Conservation (phyloP, 2,329 filamentous ascomycete species). For the Colletotrichum caudatum region DNA sequence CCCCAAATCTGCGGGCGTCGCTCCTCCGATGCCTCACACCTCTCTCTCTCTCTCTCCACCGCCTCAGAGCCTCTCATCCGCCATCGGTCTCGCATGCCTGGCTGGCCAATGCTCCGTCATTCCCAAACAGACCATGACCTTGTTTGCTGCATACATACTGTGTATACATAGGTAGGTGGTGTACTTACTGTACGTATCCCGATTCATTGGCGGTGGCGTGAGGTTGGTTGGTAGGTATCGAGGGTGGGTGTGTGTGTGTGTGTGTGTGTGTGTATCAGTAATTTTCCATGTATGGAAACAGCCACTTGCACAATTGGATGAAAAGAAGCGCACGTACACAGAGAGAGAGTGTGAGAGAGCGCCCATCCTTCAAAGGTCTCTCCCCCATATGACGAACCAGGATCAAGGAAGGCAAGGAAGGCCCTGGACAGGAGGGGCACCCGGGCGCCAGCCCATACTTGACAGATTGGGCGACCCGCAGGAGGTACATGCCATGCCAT, state of each 20-base stretch:
- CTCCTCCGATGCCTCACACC: conserved; percentile 20
- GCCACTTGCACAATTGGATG: conserved; percentile 23
- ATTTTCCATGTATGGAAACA: conserved; percentile 3
- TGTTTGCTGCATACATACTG: conserved; percentile 26
- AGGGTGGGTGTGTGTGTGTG: not conserved
- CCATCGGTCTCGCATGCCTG: conserved; percentile 31
- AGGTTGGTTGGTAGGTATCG: conserved; percentile 15
- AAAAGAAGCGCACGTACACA: not conserved
- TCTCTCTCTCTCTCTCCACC: not conserved
- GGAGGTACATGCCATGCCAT: conserved; percentile 36
- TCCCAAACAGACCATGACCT: conserved; percentile 39
- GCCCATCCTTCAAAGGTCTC: conserved; percentile 8
- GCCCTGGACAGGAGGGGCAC: conserved; percentile 31
- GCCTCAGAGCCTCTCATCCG: conserved; percentile 20
- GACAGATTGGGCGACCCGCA: conserved; percentile 41
- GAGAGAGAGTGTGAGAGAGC: conserved; percentile 4
- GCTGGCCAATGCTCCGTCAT: conserved; percentile 28
- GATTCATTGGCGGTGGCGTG: conserved; percentile 31
- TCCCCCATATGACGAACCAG: conserved; percentile 34
- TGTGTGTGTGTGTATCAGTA: not conserved
- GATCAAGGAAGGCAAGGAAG: conserved; percentile 3
- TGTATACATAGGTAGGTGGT: no score
- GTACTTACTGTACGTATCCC: not conserved
- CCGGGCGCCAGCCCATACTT: conserved; percentile 34
- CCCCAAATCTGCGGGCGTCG: conserved; percentile 26